Evolutionary conservation across 768 basidiomycete genomes (phyloP), one percentile per base, ranked within the genome.

Genomic region (Clavulina sp.): DNA sequence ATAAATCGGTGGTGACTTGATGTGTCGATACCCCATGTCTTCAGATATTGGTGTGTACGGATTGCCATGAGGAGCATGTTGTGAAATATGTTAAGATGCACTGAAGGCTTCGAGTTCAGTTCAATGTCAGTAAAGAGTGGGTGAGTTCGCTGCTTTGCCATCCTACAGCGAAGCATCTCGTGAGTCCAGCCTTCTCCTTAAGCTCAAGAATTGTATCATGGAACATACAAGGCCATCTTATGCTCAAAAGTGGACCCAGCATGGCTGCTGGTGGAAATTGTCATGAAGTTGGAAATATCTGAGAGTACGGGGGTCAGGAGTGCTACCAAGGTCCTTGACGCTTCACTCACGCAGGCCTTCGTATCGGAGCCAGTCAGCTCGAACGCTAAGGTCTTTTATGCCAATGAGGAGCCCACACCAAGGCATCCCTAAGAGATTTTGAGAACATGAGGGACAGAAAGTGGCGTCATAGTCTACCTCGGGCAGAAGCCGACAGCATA

Each of bases 331-430:
- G 28, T 26, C 7, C 16, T 18, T 34, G 13, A 30, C 7, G 16
- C 16, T 18, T 30, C 13, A 46, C 75, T 55, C 59, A 84, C 87
- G 74, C 4, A 66, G 73, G 24, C 69, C 69, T 50, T 70, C 64
- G 60, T 79, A 84, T 55, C 88, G 74, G 2, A 73, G 67, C 60
- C 87, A 86, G 61, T 96, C 91, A 1, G 74, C 77, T 6, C 79
- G 73, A 24, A 97, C 70, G 6, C 87, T 84, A 31, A 99, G 70
- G 57, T 80, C 74, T 21, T 62, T 65, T 70, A 78, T 84, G 59
- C 89, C 66, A 58, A 99, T 83, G 50, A 79, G 60, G 56, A 81
- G 74, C 2, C 92, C 95, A 66, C 95, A 99, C 84, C 91, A 99
- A 1, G 88, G 82, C 62, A 99, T 97, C 38, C 68, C 89, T 91